A percentile compares a stretch with the other conserved stretches of the same genome.
phyloP scores from a whole-genome alignment of 2,329 filamentous ascomycete genomes.

The Colletotrichum gigasporum region DNA sequence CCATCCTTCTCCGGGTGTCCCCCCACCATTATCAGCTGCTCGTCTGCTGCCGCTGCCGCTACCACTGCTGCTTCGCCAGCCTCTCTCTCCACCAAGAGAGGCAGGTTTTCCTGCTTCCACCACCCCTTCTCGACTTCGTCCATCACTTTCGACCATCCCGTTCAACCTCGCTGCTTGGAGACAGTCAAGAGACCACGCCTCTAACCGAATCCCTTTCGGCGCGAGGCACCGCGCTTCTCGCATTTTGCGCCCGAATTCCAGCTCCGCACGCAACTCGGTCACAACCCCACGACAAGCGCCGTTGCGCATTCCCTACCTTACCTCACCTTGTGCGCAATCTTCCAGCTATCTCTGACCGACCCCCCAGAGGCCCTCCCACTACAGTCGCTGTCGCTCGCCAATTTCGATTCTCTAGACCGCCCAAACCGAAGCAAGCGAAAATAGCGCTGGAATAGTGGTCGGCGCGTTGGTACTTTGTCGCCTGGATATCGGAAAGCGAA shows the following conservation, averaged over 20 bases:
- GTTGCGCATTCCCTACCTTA: background rate
- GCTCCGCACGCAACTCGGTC: conserved; percentile 10
- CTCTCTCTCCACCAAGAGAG: conserved; percentile 30
- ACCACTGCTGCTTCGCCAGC: conserved; percentile 12
- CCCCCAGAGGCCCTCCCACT: background rate
- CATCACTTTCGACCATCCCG: background rate
- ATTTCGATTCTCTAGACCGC: background rate
- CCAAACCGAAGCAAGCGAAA: background rate
- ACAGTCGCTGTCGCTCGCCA: conserved; percentile 12
- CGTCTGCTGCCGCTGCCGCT: conserved; percentile 11
- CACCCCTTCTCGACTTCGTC: background rate
- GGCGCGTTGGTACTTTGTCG: background rate
- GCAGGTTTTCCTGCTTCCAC: conserved; percentile 26
- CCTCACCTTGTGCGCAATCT: conserved; percentile 6
- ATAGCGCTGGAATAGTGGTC: background rate
- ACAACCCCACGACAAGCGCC: conserved; percentile 16
- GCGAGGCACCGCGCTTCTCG: conserved; percentile 10
- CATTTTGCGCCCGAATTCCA: background rate
- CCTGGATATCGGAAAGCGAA: background rate
- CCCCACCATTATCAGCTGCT: conserved; percentile 30
- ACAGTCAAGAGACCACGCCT: background rate
- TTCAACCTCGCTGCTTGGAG: background rate
- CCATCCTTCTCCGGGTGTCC: conserved; percentile 9
- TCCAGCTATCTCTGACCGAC: background rate
- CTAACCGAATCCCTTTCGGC: background rate